Evolutionary conservation across 139 green algal genomes (phyloP), one percentile per base, ranked within the genome.

Genomic region (Picochlorum sp.): DNA sequence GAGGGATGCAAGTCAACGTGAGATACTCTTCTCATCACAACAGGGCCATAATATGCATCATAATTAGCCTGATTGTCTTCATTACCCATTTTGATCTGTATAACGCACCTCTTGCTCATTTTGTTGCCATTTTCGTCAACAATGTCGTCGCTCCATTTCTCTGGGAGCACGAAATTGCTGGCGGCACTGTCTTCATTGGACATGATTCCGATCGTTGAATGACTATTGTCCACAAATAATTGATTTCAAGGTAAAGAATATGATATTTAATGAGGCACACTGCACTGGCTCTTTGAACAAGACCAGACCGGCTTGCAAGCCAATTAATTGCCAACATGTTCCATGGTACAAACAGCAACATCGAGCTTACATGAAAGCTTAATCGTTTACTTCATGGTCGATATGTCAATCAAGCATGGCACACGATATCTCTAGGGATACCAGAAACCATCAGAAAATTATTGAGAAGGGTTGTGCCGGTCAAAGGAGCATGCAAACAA

Each of bases 81-180:
- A 50, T 49, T 4, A 45, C 15, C 60, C 34, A 41, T 41, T 13
- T 2, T 13, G 1, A 11, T 9, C 6, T 32, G 30, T 16, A 30
- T 37, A 38, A 18, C 45, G 18, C 28, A 91, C 90, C 81, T 96
- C 74, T 96, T 96, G 79, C 82, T 92, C 69, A 96, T 79, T 4
- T 72, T 71, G 49, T 84, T 68, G 23, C 90, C 90, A 56, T 81
- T 83, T 74, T 95, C 90, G 63, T 95, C 86, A 44, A 91, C 75
- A 3, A 91, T 67, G 9, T 91, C 87, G 63, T 95, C 89, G 8
- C 52, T 84, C 55, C 45, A 79, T 49, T 75, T 75, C 47, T 79
- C 73, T 4, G 73, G 73, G 15, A 79, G 41, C 3, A 69, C 57
- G 13, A 45, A 45, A 55, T 14, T 59, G 23, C n/a, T 34, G 51